Evolutionary conservation across 1,139 yeast genomes (phyloP).

Genomic region (Saccharomyces hybrid): DNA sequence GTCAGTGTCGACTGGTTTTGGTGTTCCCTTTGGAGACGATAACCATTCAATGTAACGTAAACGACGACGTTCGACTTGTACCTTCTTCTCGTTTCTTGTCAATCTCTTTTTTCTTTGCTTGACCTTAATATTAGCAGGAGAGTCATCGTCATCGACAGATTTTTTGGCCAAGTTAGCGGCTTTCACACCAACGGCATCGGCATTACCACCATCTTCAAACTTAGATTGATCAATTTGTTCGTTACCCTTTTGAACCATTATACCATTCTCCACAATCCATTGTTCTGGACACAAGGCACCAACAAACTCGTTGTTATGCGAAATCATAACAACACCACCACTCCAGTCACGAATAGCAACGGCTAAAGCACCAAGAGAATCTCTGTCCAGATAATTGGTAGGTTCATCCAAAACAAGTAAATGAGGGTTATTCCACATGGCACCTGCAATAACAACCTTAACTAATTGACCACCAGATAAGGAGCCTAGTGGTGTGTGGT

Average conservation of each 20-base stretch:
- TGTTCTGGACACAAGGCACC: conserved; percentile 98
- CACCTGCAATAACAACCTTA: conserved; percentile 98
- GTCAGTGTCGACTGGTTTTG: conserved; percentile 87
- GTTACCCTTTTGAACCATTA: conserved; percentile 74
- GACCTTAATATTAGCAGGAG: conserved; percentile 93
- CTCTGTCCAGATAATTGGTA: conserved; percentile 95
- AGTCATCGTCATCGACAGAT: conserved; percentile 60
- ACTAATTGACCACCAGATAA: conserved; percentile 97
- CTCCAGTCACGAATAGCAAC: conserved; percentile 96
- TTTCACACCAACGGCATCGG: conserved; percentile 39
- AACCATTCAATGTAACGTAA: conserved; percentile 92
- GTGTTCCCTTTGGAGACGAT: conserved; percentile 94
- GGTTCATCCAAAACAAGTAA: conserved; percentile 95
- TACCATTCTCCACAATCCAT: conserved; percentile 94
- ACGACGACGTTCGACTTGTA: conserved; percentile 89
- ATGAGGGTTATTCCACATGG: conserved; percentile 99
- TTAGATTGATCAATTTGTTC: conserved; percentile 66
- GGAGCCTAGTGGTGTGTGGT: conserved; percentile 95
- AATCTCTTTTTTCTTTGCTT: conserved; percentile 89
- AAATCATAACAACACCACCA: conserved; percentile 98
- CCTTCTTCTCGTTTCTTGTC: conserved; percentile 92
- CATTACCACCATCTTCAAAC: conserved; percentile 69
- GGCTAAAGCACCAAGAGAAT: conserved; percentile 94
- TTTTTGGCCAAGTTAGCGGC: conserved; percentile 30
- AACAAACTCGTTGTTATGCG: conserved; percentile 94